Conservation (phyloP, 129 eudicot genomes). For the Centella asiatica region DNA sequence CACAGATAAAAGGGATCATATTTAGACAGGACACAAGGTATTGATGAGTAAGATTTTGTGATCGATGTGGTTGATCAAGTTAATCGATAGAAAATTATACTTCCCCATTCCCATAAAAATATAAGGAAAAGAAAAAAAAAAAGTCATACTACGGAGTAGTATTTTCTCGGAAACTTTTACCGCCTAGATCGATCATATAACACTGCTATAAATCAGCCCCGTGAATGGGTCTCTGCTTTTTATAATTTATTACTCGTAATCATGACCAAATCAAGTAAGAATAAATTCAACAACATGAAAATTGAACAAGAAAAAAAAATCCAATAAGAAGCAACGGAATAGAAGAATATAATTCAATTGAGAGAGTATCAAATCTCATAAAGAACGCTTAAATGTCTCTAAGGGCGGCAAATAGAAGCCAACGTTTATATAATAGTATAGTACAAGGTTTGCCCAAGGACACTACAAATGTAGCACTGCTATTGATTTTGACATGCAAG, state of each 20-base stretch:
- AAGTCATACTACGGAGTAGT: too few relatives aligned
- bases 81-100: too few relatives aligned
- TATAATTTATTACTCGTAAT: neutral
- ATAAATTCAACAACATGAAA: neutral
- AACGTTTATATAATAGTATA: conserved; percentile 12
- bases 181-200: too few relatives aligned
- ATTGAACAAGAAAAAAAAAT: neutral
- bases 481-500: conserved; percentile 77
- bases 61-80: too few relatives aligned
- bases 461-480: conserved; percentile 64
- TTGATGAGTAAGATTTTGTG: too few relatives aligned
- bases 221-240: neutral
- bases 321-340: neutral
- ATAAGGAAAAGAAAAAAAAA: too few relatives aligned
- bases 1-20: too few relatives aligned
- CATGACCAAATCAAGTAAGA: neutral
- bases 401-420: conserved; percentile 2
- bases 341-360: conserved; percentile 12
- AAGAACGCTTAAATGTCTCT: neutral
- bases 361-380: conserved; percentile 3
- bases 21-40: too few relatives aligned
- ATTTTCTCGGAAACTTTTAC: too few relatives aligned
- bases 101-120: too few relatives aligned
- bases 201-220: neutral
- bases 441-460: neutral